Evolutionary conservation across 225 moss, liverwort and hornwort genomes (phyloP).

Genomic region (Neckera pumila): DNA sequence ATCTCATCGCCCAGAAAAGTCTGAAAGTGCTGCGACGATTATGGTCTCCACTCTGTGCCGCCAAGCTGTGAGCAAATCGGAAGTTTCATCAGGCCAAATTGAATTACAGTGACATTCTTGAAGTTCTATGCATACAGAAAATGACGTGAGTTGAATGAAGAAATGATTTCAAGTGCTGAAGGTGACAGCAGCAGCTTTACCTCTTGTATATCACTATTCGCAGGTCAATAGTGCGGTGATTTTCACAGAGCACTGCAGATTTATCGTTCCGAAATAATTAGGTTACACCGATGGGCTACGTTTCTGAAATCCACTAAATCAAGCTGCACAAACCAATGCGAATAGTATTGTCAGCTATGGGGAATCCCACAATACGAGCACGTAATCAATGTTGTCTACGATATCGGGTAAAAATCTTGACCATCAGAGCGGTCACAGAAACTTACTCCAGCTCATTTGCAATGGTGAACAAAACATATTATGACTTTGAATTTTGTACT

Average conservation of each 20-base stretch:
- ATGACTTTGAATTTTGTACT: not conserved
- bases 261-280: slow-evolving; percentile 11
- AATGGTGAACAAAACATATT: not conserved
- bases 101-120: not conserved
- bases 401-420: not conserved
- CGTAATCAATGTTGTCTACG: not conserved
- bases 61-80: not conserved
- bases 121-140: not conserved
- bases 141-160: not conserved
- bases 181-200: not conserved
- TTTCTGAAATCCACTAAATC: slow-evolving; percentile 43
- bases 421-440: not conserved
- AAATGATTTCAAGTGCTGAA: not conserved
- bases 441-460: not conserved
- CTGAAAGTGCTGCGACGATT: not conserved
- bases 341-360: not conserved
- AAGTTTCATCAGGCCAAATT: not conserved
- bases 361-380: not conserved
- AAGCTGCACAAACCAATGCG: slow-evolving; percentile 25
- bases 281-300: slow-evolving; percentile 38
- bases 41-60: not conserved
- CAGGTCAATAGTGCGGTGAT: not conserved
- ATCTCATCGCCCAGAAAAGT: not conserved
- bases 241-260: not conserved
- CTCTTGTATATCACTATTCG: not conserved